Conservation (phyloP, 805 yeast genomes). For the Saturnispora zaruensis region DNA sequence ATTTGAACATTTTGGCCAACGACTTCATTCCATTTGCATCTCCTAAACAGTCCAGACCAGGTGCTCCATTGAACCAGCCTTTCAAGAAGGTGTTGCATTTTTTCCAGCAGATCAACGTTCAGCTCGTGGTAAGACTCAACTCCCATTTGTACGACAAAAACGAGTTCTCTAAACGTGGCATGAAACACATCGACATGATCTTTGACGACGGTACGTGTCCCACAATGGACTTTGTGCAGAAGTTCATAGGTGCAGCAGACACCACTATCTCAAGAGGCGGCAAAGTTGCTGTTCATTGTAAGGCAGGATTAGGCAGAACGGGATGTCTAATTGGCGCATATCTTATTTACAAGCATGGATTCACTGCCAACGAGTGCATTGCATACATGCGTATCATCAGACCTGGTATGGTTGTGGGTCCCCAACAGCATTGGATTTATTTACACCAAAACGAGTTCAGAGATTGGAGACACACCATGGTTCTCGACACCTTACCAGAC, state of each 20-base stretch:
- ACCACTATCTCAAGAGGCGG: slow-evolving; percentile 80
- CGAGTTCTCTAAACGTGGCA: slow-evolving; percentile 75
- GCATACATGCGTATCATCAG: slow-evolving; percentile 93
- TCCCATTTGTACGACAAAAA: slow-evolving; percentile 81
- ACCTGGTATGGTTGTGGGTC: slow-evolving; percentile 99
- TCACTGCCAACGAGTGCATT: slow-evolving; percentile 94
- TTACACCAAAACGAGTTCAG: slow-evolving; percentile 92
- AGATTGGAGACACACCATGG: slow-evolving; percentile 93
- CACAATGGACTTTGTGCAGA: slow-evolving; percentile 82
- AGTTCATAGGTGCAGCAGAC: slow-evolving; percentile 92
- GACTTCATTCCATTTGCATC: slow-evolving; percentile 97
- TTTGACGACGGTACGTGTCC: slow-evolving; percentile 99
- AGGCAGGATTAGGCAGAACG: slow-evolving; percentile 96
- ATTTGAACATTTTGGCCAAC: slow-evolving; percentile 82
- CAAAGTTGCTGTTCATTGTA: slow-evolving; percentile 97
- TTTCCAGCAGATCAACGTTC: slow-evolving; percentile 65
- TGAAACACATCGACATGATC: slow-evolving; percentile 89
- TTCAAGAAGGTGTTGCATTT: slow-evolving; percentile 74
- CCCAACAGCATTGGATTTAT: slow-evolving; percentile 98
- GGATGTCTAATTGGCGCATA: slow-evolving; percentile 98
- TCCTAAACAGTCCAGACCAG: slow-evolving; percentile 62
- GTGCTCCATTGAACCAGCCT: slow-evolving; percentile 56
- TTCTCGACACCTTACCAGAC: slow-evolving; percentile 59
- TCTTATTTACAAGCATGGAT: slow-evolving; percentile 90
- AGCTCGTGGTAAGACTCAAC: slow-evolving; percentile 84